Evolutionary conservation across 495 filamentous ascomycete genomes (phyloP).

Genomic region (Xylaria telfairii): DNA sequence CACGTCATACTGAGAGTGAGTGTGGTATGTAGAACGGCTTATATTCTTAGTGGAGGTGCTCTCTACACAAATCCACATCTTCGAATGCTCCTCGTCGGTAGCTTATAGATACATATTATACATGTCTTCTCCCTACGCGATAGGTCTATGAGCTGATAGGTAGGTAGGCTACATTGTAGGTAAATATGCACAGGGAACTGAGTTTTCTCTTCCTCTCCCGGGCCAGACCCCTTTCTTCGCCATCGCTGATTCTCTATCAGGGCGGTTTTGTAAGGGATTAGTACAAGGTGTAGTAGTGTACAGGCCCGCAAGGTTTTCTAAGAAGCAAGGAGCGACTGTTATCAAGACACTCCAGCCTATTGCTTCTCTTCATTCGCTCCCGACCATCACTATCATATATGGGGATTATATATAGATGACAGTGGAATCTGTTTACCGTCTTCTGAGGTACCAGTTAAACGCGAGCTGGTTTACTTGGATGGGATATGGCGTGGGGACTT

Average conservation of each 20-base stretch:
- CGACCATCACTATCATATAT: background rate
- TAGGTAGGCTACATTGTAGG: constrained; percentile 25
- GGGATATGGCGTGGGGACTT: constrained; percentile 88
- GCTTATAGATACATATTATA: constrained; percentile 25
- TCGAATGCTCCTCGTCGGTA: background rate
- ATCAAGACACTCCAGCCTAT: background rate
- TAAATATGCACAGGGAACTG: constrained; percentile 7
- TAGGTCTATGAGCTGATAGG: background rate
- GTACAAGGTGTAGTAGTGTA: constrained; percentile 18
- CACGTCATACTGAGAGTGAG: background rate
- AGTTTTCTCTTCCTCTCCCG: background rate
- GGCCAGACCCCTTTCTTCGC: constrained; percentile 3
- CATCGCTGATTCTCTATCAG: background rate
- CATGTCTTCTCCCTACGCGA: constrained; percentile 20
- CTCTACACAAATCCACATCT: background rate
- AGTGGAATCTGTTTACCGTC: constrained; percentile 62
- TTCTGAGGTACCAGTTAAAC: constrained; percentile 91
- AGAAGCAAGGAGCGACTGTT: background rate
- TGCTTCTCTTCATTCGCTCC: constrained; percentile 5
- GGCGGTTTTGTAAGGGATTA: background rate
- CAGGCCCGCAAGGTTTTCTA: background rate
- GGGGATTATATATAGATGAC: background rate
- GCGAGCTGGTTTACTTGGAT: constrained; percentile 70
- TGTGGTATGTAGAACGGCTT: background rate
- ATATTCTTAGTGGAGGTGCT: constrained; percentile 6